Conservation (phyloP, 768 basidiomycete genomes). For the Clavulina sp. region DNA sequence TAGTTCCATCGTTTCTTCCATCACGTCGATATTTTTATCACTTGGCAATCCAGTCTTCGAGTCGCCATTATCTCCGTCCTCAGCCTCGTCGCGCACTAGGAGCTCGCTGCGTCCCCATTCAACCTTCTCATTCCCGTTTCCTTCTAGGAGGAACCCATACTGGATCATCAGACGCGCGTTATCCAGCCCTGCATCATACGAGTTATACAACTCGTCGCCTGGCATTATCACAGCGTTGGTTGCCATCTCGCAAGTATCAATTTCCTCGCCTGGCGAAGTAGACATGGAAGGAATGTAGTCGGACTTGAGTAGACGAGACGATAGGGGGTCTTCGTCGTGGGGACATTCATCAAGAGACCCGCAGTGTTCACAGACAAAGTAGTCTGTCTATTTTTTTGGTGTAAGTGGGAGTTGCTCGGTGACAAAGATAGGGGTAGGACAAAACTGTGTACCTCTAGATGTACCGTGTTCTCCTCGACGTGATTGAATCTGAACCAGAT, state of each 20-base stretch:
- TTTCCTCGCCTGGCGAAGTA: neutral
- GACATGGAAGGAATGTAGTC: neutral
- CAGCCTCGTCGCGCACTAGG: neutral
- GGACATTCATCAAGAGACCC: constrained; percentile 48
- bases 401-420: neutral
- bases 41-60: too few species aligned
- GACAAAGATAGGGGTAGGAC: neutral
- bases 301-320: neutral
- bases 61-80: neutral
- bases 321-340: constrained; percentile 40
- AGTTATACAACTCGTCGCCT: constrained; percentile 51
- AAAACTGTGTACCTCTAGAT: constrained; percentile 40
- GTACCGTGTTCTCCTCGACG: constrained; percentile 45
- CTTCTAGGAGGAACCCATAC: constrained; percentile 63
- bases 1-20: neutral
- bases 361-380: constrained; percentile 53
- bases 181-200: constrained; percentile 42
- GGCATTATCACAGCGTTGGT: constrained; percentile 33
- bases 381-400: constrained; percentile 37
- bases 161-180: constrained; percentile 49
- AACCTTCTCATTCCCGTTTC: constrained; percentile 42
- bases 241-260: constrained; percentile 43
- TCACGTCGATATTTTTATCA: too few species aligned
- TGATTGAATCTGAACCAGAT: constrained; percentile 48
- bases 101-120: neutral